Evolutionary conservation across 257 asterid genomes (phyloP).

Genomic region (Solanum boliviense): DNA sequence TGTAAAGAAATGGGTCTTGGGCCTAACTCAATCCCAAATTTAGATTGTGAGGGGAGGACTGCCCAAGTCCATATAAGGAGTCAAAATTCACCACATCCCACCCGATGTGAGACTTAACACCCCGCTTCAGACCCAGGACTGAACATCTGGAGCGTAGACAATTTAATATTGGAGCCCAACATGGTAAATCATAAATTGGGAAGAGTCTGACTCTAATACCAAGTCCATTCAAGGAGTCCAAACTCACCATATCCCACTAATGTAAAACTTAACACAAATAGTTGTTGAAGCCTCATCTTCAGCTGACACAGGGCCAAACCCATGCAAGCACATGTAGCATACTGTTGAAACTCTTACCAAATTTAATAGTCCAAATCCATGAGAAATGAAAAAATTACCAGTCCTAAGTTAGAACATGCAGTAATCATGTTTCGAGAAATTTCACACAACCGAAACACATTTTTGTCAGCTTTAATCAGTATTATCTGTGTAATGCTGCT

Average conservation of each 20-base stretch:
- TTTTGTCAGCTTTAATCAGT: not conserved
- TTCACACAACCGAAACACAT: not conserved
- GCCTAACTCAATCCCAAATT: too few species aligned
- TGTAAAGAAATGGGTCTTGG: not conserved
- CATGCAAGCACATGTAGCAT: not conserved
- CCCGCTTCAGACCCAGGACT: not conserved
- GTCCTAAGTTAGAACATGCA: not conserved
- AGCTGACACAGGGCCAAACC: not conserved
- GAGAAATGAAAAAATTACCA: not conserved
- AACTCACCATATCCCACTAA: not conserved
- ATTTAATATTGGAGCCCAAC: not conserved
- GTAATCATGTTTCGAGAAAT: not conserved
- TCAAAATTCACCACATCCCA: not conserved
- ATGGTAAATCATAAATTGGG: not conserved
- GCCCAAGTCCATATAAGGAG: not conserved
- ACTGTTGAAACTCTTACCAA: not conserved
- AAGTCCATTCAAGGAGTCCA: not conserved
- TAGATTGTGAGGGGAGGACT: not conserved
- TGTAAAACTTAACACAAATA: not conserved
- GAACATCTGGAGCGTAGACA: not conserved
- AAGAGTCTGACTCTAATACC: not conserved
- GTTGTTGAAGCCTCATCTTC: not conserved
- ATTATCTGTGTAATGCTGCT: not conserved
- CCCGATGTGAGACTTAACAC: not conserved
- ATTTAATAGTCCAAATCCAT: not conserved